Evolutionary conservation across 768 basidiomycete genomes (phyloP).

Genomic region (Rhizopogon vinicolor): DNA sequence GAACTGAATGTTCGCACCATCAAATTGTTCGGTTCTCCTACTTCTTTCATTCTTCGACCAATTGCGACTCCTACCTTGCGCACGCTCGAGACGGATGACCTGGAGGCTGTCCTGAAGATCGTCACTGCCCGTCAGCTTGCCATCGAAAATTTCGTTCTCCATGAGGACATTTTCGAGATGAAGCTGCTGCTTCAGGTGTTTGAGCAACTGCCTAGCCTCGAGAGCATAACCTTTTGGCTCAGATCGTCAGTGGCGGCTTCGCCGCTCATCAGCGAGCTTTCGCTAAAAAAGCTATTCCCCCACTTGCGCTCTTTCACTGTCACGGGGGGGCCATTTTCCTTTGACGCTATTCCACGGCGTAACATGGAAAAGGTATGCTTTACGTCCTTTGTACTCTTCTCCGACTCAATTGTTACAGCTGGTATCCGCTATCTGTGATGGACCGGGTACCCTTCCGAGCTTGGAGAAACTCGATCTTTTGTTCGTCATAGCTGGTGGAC

Average conservation of each 20-base stretch:
- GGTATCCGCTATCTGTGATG: neutral
- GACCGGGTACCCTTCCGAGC: neutral
- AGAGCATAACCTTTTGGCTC: neutral
- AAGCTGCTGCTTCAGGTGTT: neutral
- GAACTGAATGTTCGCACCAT: neutral
- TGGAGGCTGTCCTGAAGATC: neutral
- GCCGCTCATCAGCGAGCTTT: neutral
- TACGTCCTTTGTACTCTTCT: neutral
- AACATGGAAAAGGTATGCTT: neutral
- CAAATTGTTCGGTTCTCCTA: neutral
- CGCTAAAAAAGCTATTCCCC: neutral
- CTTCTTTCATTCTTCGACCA: neutral
- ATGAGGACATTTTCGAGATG: neutral
- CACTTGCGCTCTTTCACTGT: neutral
- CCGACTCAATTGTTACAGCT: neutral
- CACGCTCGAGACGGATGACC: neutral
- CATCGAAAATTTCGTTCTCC: neutral
- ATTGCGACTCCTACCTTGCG: neutral
- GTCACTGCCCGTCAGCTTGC: neutral
- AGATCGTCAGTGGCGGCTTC: fast-evolving
- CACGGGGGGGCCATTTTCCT: too few relatives aligned
- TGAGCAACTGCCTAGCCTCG: neutral
- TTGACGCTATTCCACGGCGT: too few relatives aligned
- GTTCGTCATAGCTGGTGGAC: neutral
- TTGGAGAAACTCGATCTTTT: neutral